Evolutionary conservation across 768 basidiomycete genomes (phyloP), one percentile per base, ranked within the genome.

Genomic region (Cystoderma amianthinum): DNA sequence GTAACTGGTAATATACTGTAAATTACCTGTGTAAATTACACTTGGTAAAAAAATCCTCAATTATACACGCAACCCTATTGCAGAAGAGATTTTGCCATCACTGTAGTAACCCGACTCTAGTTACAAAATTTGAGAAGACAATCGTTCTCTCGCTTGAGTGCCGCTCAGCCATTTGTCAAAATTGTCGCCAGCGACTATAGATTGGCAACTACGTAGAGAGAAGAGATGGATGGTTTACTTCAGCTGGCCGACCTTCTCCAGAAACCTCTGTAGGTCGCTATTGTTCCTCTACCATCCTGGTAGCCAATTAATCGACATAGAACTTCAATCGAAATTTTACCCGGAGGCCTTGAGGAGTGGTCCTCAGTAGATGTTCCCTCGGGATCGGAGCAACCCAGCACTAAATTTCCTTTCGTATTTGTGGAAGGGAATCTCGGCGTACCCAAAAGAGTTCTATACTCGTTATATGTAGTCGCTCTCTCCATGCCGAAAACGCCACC

Each of bases 371-470:
- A 54, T 35, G 3, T 47, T 21, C 47, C 53, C 16, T 42, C 50
- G 16, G 49, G 44, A 9, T 34, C 50, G 9, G 48, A 49, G 25
- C 54, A 51, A 20, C 54, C 54, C 4, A 59, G 51, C 20, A 34
- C 50, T 7, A 55, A 60, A 7, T 59, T 61, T 33, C 80, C 82
- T 2, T 84, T 82, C 54, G 51, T 85, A 11, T 63, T 75, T 42
- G 48, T 67, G 13, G 75, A 82, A 32, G 68, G 68, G 5, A 69
- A 87, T 41, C 69, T 87, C 10, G 85, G 85, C 0, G 61, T 86
- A 22, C 83, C 82, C 1, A 68, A 75, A 51, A 82, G 77, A 47
- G 48, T 69, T 5, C 68, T 82, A 2, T 71, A 71, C 51, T 56
- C 58, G 38, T 53, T 78, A 1, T 86, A 84, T 53, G 44, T 76